Base-by-base conservation (phyloP, 2,329 filamentous ascomycete species). In the Epichloe sp. region DNA sequence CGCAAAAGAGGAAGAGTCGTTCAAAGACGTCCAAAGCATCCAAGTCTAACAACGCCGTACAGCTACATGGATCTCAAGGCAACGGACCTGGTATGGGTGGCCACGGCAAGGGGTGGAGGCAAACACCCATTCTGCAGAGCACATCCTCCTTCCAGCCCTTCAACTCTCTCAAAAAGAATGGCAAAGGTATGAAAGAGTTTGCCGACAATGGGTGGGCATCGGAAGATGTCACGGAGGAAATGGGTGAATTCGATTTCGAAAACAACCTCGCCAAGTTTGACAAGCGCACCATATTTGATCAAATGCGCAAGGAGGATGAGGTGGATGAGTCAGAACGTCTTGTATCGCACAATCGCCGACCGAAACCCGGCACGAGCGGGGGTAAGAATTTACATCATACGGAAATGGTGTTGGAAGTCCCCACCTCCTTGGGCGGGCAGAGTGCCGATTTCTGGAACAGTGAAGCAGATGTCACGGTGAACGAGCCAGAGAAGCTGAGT, bases 181-280 rank as follows among this genome's bases (percentile, higher is more conserved):
- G 62, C 55, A 68, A 71, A 58, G 73, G 71, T 53, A 70, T 65
- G 52, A 72, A 66, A 58, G 66, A 64, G 44, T 64, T 63, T 34
- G 67, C 67, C 8, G 78, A 88, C 43, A 94, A 88, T 63, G 91
- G 88, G 3, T 97, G 91, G 90, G 89, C 88, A 4, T 96, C 91
- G 0, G 93, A 96, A 63, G 91, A 97, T 62, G 90, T 91, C 21
- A 96, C 88, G 0, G 93, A 97, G 68, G 91, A 94, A 63, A 79
- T 93, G 74, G 88, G 86, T 11, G 93, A 97, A 54, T 97, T 97
- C 60, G 91, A 97, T 66, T 97, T 97, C 61, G 83, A 87, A 59
- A 83, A 82, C 50, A 89, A 89, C 57, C 75, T 97, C 35, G 90
- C 88, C 45, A 95, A 95, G 62, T 97, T 97, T 60, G 90, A 97